These are phyloP conservation scores for Pedinophyceae sp. DNA, from an alignment of 139 green algal species.

Conservation along the genomic window DNA sequence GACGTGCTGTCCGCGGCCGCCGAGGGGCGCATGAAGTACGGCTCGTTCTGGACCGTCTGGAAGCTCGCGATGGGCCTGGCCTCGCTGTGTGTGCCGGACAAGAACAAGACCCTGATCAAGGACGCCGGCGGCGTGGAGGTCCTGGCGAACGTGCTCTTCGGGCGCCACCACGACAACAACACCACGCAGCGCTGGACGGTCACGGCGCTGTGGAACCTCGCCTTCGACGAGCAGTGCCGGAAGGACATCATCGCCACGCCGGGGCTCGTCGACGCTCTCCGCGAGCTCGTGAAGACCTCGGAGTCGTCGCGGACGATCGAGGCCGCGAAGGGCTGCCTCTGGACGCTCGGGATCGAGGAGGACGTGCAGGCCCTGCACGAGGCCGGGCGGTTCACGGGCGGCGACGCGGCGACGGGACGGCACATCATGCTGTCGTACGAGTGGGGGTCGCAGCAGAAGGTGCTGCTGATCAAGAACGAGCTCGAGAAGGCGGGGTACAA, in stretches of 20 bases:
- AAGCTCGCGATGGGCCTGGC: slow-evolving; percentile 31
- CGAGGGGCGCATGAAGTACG: slow-evolving; percentile 15
- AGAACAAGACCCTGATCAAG: slow-evolving; percentile 20
- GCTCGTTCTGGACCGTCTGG: slow-evolving; percentile 30
- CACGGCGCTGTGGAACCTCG: slow-evolving; percentile 30
- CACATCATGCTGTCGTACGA: slow-evolving; percentile 40
- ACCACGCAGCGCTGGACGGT: slow-evolving; percentile 19
- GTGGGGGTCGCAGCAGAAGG: slow-evolving; percentile 27
- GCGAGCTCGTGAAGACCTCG: slow-evolving; percentile 6
- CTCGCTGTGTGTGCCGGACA: slow-evolving; percentile 22
- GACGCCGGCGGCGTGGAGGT: slow-evolving; percentile 4
- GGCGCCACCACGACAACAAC: slow-evolving; percentile 26
- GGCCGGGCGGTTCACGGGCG: not conserved
- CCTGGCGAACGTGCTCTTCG: not conserved
- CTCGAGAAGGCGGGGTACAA: slow-evolving; percentile 22
- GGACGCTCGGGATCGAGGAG: slow-evolving; percentile 28
- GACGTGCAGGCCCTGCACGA: slow-evolving; percentile 19
- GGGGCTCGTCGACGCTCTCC: slow-evolving; percentile 25
- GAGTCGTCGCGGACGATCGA: slow-evolving; percentile 18
- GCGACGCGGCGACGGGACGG: slow-evolving; percentile 1
- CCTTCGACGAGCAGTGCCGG: slow-evolving; percentile 19
- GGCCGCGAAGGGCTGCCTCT: slow-evolving; percentile 28
- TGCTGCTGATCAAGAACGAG: slow-evolving; percentile 29
- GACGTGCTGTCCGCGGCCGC: slow-evolving; percentile 20
- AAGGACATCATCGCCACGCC: slow-evolving; percentile 12